Conservation (phyloP, 495 filamentous ascomycete species). For the Cudoniella acicularis region DNA sequence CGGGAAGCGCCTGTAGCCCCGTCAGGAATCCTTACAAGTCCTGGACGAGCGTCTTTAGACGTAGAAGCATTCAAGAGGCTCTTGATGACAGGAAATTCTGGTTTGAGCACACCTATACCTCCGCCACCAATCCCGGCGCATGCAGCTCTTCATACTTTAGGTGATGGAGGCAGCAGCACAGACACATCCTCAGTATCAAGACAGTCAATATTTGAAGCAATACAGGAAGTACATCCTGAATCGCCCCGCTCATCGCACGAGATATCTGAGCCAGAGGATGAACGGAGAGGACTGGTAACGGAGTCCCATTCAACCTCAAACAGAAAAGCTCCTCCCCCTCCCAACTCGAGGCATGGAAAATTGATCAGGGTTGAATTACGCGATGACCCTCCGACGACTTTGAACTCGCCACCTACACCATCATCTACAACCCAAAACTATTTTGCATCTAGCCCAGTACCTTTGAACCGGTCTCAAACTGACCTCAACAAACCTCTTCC, state of each 20-base stretch:
- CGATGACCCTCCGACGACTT: constrained; percentile 15
- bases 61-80: constrained; percentile 60
- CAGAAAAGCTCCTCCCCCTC: constrained; percentile 24
- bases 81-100: constrained; percentile 55
- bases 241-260: constrained; percentile 28
- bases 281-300: constrained; percentile 4
- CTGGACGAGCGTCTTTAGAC: constrained; percentile 45
- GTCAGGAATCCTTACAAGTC: constrained; percentile 14
- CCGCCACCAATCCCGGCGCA: constrained; percentile 5
- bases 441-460: background rate
- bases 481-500: constrained; percentile 30
- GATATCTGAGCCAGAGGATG: constrained; percentile 25
- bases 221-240: constrained; percentile 25
- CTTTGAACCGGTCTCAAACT: constrained; percentile 7
- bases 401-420: constrained; percentile 4
- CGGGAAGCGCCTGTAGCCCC: constrained; percentile 21
- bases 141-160: constrained; percentile 15
- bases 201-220: constrained; percentile 25
- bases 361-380: constrained; percentile 27
- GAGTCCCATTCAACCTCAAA: constrained; percentile 3
- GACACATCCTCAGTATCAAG: constrained; percentile 28
- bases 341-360: constrained; percentile 28
- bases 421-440: constrained; percentile 1
- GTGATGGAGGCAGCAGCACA: constrained; percentile 26
- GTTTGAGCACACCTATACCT: constrained; percentile 15